phyloP scores from a whole-genome alignment of 129 eudicot genomes.

The Daucus carota region DH1_v3.0 NC_030388.2:5365501-5366000 shows the following conservation, averaged over 20 bases:
- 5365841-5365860: not conserved
- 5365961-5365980: not conserved
- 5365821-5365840: not conserved
- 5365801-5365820: not conserved
- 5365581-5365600: not conserved
- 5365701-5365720: not conserved
- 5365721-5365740: not conserved
- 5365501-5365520: not conserved
- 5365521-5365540: not conserved
- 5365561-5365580: not conserved
- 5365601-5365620: not conserved
- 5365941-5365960: not conserved
- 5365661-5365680: not conserved
- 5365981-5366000: not conserved
- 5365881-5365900: not conserved
- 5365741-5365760: not conserved
- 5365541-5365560: not conserved
- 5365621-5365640: not conserved
- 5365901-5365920: not conserved
- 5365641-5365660: not conserved
- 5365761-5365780: not conserved
- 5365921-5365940: not conserved
- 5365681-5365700: not conserved
- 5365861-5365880: not conserved
- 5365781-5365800: not conserved